Evolutionary conservation across 352 stramenopile species (phyloP), one percentile per base, ranked within the genome.

Genomic region (Lagenidium giganteum): DNA sequence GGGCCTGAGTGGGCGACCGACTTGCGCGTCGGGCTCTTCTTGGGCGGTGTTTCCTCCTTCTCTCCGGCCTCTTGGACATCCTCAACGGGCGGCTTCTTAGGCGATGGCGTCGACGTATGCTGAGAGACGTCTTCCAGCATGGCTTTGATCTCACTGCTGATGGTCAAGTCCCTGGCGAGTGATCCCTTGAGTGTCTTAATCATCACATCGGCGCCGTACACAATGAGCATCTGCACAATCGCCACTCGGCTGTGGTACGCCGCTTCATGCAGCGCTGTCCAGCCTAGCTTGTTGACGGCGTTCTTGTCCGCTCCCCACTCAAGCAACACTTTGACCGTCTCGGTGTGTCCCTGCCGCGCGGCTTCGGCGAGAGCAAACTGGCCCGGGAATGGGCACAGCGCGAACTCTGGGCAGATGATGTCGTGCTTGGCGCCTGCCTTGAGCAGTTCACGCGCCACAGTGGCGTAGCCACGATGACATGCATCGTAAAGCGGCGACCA

Each of bases 261-360:
- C 4, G 81, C 62, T 49, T 91, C 75, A 38, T 93, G 81, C 5
- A 93, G 64, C 17, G 78, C 78, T n/a, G 73, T 85, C 78, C 75
- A 91, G 12, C 79, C 70, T 21, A 87, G 57, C 14, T 55, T 64
- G 60, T 93, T 93, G 17, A 68, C 64, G 2, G 68, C 75, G 30
- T 93, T 87, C 40, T 86, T 89, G 49, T 88, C 64, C n/a, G 84
- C 61, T 11, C 75, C 78, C 67, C 76, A 87, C 28, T 93, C 81
- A 5, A 93, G 53, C 20, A 93, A 42, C 37, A 83, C 60, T 37
- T 88, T 89, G 29, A 87, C 73, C 2, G 63, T 83, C 1, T 81
- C 61, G 7, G 40, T 37, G 5, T 80, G 72, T 18, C 75, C 81
- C 62, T 90, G 77, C 6, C 77, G 72, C 31, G 74, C 74, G 23